These are phyloP conservation scores for Scheffersomyces amazonensis DNA, from an alignment of 805 yeast genomes.

Conservation along the genomic window DNA sequence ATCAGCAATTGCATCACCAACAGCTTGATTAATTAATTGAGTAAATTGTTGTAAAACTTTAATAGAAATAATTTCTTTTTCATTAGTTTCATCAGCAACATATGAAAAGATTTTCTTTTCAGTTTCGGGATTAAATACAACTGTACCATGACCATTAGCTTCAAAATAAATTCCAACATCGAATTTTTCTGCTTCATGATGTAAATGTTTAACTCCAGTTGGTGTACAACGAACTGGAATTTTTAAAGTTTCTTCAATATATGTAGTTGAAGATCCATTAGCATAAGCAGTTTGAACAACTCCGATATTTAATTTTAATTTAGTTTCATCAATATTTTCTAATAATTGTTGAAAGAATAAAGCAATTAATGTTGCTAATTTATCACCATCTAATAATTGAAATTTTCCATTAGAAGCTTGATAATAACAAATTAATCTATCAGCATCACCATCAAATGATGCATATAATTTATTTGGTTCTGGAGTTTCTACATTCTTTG, in stretches of 20 bases:
- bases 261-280: constrained; percentile 85
- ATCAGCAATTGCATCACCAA: constrained; percentile 98
- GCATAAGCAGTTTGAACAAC: constrained; percentile 98
- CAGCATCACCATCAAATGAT: constrained; percentile 97
- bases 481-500: constrained; percentile 51
- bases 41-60: constrained; percentile 58
- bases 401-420: constrained; percentile 33
- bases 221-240: constrained; percentile 86
- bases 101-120: constrained; percentile 33
- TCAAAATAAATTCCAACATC: constrained; percentile 95
- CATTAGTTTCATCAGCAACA: constrained; percentile 26
- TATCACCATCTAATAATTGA: constrained; percentile 84
- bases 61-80: constrained; percentile 48
- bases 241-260: constrained; percentile 55
- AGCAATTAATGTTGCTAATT: constrained; percentile 83
- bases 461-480: constrained; percentile 55
- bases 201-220: constrained; percentile 95
- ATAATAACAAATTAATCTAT: constrained; percentile 83
- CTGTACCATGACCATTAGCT: constrained; percentile 99
- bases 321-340: constrained; percentile 44
- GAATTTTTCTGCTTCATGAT: constrained; percentile 81
- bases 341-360: constrained; percentile 53
- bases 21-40: constrained; percentile 86
- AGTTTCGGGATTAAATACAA: constrained; percentile 62
- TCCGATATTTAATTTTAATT: constrained; percentile 54